Base-by-base conservation (phyloP, 2,329 filamentous ascomycete species). In the Aulographum hederae region DNA sequence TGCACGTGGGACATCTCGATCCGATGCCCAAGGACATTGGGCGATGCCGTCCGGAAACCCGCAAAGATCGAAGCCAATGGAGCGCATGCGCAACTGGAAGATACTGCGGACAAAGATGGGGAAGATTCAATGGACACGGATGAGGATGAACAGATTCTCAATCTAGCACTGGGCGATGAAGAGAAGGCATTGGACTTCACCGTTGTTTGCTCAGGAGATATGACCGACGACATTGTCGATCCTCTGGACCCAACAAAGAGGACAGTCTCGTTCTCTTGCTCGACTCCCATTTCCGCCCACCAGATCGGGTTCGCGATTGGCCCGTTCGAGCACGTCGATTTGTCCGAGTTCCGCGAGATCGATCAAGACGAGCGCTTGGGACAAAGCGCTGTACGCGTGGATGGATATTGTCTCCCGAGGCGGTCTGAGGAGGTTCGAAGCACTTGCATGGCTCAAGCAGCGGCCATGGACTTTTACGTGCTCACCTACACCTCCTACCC, bases 251-350 rank as follows among this genome's bases (percentile, higher is more conserved):
- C 75, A 33, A 73, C 70, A 16, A 84, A 82, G 48, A 94, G 92
- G 54, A 84, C 81, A 2, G 79, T 89, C 48, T 80, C 77, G 0
- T 98, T 95, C 47, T 71, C 73, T 34, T 76, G 79, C 31, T 67
- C 69, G 37, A 73, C 74, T 38, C 72, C 78, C 31, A 71, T 89
- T 6, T 74, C 84, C 1, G 77, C 86, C 2, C 78, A 85, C 38
- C 86, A 95, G 48, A 74, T 98, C 39, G 86, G 85, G 4, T 93
- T 98, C 51, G 80, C 84, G 2, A 70, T 95, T 34, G 89, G 91
- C 0, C 89, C 91, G 0, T 98, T 98, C 48, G 84, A 95, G 52
- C 78, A 86, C 42, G 75, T 95, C 32, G 81, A 94, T 46, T 62
- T 98, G 4, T 78, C 81, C 2, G 79, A 86, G 42, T 93, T 81